Evolutionary conservation across 2,329 filamentous ascomycete species (phyloP), one percentile per base, ranked within the genome.

Genomic region (Xenoacremonium recifei): DNA sequence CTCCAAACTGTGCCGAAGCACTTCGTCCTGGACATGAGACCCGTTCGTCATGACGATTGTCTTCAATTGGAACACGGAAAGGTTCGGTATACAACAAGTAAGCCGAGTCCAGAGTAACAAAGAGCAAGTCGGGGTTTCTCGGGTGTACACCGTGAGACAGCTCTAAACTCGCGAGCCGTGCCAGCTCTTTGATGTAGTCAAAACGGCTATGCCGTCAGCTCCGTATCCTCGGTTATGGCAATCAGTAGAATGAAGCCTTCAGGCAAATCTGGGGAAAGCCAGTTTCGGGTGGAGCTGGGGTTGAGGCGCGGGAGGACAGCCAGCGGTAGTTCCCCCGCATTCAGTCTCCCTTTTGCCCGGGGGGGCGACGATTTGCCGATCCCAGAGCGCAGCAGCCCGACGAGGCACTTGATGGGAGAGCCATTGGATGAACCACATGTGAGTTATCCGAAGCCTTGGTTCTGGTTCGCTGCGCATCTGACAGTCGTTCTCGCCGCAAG

Each of bases 1-100:
- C n/a, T 67, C 63, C 36, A 93, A 76, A 39, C 87, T 91, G 47
- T 67, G 68, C 36, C 60, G 60, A 32, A 78, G 69, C 48, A 73
- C 67, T 36, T 72, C 67, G 51, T 80, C 76, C 54, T 80, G 77
- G n/a, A 64, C 16, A 29, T 65, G 62, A 6, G 47, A 31, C 15
- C 50, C 49, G 46, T 53, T 41, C 11, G 27, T 36, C 19, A 52
- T 37, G 40, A 54, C 40, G 48, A 51, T 52, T 15, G 13, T 31
- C 29, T 31, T 15, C 6, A 7, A 21, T 21, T 21, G 34, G 29
- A 31, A n/a, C n/a, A n/a, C n/a, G n/a, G n/a, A n/a, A n/a, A n/a
- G n/a, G n/a, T n/a, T n/a, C n/a, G n/a, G n/a, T n/a, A n/a, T n/a
- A n/a, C n/a, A n/a, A n/a, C n/a, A n/a, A n/a, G n/a, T n/a, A n/a